Percentiles rank a stretch among this genome's conserved stretches.
These are phyloP conservation scores for Furcasterigmium sp. DNA, from an alignment of 2,329 filamentous ascomycete genomes.

Conservation along the genomic window DNA sequence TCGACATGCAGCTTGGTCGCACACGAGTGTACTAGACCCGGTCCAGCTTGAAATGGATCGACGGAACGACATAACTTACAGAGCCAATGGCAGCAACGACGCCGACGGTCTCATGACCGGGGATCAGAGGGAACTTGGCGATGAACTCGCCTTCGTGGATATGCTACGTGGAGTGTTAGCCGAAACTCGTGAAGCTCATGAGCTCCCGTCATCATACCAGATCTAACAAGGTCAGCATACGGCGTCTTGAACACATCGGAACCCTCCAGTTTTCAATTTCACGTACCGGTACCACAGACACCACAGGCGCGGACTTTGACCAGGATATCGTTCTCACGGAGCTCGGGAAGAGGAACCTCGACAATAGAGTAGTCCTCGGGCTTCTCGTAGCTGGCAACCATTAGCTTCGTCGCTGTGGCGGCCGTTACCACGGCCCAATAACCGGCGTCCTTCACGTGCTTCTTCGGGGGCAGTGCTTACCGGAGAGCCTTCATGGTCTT, in stretches of 20 bases:
- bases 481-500: conserved; percentile 57
- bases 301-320: conserved; percentile 65
- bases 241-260: background rate
- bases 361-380: conserved; percentile 57
- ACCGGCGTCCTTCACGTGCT: no score
- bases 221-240: conserved; percentile 17
- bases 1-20: background rate
- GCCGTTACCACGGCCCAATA: background rate
- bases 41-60: background rate
- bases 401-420: no score
- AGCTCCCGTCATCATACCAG: conserved; percentile 19
- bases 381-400: conserved; percentile 54
- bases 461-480: conserved; percentile 37
- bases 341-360: conserved; percentile 54
- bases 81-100: conserved; percentile 54
- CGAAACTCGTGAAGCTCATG: background rate
- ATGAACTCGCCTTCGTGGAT: conserved; percentile 67
- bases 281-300: conserved; percentile 53
- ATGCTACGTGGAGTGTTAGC: conserved; percentile 29
- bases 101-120: conserved; percentile 64
- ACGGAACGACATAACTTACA: conserved; percentile 10
- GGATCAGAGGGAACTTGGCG: conserved; percentile 59
- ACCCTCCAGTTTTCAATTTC: conserved; percentile 8
- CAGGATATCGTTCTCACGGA: conserved; percentile 55
- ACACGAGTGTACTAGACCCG: background rate